Conservation (phyloP, 345 rosid species). For the Aquilaria sinensis region DNA sequence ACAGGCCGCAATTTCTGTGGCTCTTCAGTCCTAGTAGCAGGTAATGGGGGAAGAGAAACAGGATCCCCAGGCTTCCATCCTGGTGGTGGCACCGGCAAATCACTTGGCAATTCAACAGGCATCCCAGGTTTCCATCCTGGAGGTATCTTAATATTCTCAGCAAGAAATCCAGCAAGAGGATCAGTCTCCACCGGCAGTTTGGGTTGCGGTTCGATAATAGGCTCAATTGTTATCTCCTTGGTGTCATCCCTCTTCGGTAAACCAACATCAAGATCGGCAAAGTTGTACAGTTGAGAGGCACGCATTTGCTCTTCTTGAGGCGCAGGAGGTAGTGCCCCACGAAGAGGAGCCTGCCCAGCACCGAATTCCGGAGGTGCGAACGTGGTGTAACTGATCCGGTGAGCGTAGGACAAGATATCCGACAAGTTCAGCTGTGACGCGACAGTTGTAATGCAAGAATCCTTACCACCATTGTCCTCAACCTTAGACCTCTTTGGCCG, state of each 20-base stretch:
- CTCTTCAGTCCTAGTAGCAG: conserved; percentile 40
- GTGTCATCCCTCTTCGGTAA: conserved; percentile 51
- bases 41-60: conserved; percentile 56
- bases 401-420: conserved; percentile 77
- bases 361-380: conserved; percentile 95
- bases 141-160: conserved; percentile 57
- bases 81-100: conserved; percentile 73
- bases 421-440: conserved; percentile 69
- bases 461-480: conserved; percentile 21
- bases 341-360: conserved; percentile 83
- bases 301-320: conserved; percentile 99
- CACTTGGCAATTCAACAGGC: conserved; percentile 76
- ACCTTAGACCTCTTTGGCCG: conserved; percentile 48
- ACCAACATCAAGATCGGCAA: conserved; percentile 88
- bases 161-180: conserved; percentile 44
- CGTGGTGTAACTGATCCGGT: conserved; percentile 87
- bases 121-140: conserved; percentile 95
- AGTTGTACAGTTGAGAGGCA: conserved; percentile 73
- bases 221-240: conserved; percentile 56
- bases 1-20: conserved; percentile 37
- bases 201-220: conserved; percentile 59
- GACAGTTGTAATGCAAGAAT: conserved; percentile 46
- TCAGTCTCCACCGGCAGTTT: conserved; percentile 27
- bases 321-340: conserved; percentile 93
- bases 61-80: conserved; percentile 97